Conservation (phyloP, 2,329 filamentous ascomycete genomes). For the Aureobasidium sp. region DNA sequence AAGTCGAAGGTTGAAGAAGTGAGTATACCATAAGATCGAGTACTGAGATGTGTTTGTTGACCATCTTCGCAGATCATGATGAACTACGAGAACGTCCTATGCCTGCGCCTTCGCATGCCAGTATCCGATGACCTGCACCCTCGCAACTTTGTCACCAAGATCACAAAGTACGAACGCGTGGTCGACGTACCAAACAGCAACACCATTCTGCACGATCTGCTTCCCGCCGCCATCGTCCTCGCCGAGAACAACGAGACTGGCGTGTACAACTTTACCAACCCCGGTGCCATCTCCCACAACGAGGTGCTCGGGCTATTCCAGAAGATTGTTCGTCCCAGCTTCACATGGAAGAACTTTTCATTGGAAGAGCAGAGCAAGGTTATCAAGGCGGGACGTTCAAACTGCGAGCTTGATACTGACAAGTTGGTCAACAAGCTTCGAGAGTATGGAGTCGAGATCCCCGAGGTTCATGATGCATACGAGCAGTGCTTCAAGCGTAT, state of each 20-base stretch:
- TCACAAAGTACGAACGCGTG: slow-evolving; percentile 55
- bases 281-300: slow-evolving; percentile 63
- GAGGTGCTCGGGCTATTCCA: slow-evolving; percentile 57
- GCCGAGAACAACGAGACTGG: slow-evolving; percentile 55
- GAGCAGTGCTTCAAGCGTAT: slow-evolving; percentile 55
- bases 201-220: slow-evolving; percentile 56
- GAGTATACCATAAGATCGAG: slow-evolving; percentile 19
- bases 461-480: slow-evolving; percentile 56
- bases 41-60: neutral
- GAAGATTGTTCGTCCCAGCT: slow-evolving; percentile 52
- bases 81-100: slow-evolving; percentile 52
- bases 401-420: slow-evolving; percentile 54
- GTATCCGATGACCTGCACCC: slow-evolving; percentile 59
- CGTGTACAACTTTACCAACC: slow-evolving; percentile 64
- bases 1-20: slow-evolving; percentile 59
- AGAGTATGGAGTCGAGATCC: slow-evolving; percentile 51
- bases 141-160: slow-evolving; percentile 63
- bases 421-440: slow-evolving; percentile 54
- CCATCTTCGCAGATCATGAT: slow-evolving; percentile 45
- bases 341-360: slow-evolving; percentile 58
- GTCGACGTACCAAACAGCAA: slow-evolving; percentile 63
- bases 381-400: slow-evolving; percentile 58
- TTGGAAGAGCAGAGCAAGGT: slow-evolving; percentile 59
- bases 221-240: slow-evolving; percentile 53
- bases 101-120: slow-evolving; percentile 61